A percentile compares a stretch with the other conserved stretches of the same genome.
Evolutionary conservation across 805 yeast species (phyloP).

Genomic region (Metschnikowia lochheadii): DNA sequence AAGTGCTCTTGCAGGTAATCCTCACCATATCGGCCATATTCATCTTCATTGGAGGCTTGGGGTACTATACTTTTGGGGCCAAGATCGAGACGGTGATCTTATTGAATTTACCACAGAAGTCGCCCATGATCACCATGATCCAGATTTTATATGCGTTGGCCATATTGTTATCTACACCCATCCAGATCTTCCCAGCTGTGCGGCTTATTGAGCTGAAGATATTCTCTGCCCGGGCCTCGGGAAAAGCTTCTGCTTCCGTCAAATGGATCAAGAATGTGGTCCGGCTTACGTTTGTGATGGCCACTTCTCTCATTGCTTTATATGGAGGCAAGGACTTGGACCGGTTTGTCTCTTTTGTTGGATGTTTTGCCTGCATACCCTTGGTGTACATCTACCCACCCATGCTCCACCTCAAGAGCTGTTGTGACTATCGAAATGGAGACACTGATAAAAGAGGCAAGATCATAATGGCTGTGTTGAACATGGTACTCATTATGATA

Average conservation of each 20-base stretch:
- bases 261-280: slow-evolving; percentile 68
- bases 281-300: slow-evolving; percentile 49
- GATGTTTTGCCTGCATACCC: slow-evolving; percentile 83
- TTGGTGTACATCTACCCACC: slow-evolving; percentile 86
- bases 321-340: slow-evolving; percentile 69
- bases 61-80: slow-evolving; percentile 67
- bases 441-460: slow-evolving; percentile 27
- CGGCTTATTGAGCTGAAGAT: slow-evolving; percentile 63
- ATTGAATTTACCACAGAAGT: slow-evolving; percentile 65
- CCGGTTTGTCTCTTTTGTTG: slow-evolving; percentile 72
- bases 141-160: slow-evolving; percentile 74
- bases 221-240: slow-evolving; percentile 44
- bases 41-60: slow-evolving; percentile 60
- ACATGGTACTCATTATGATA: slow-evolving; percentile 46
- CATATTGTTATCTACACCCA: slow-evolving; percentile 73
- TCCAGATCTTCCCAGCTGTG: slow-evolving; percentile 76
- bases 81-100: slow-evolving; percentile 63
- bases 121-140: slow-evolving; percentile 56
- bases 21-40: slow-evolving; percentile 59
- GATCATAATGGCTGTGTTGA: slow-evolving; percentile 38
- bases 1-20: slow-evolving; percentile 58
- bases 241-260: slow-evolving; percentile 47
- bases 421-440: slow-evolving; percentile 28
- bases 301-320: slow-evolving; percentile 57
- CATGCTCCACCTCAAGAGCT: slow-evolving; percentile 58